Evolutionary conservation across 148 eudicot species (phyloP), one percentile per base, ranked within the genome.

Genomic region (Rhododendron williamsianum): DNA sequence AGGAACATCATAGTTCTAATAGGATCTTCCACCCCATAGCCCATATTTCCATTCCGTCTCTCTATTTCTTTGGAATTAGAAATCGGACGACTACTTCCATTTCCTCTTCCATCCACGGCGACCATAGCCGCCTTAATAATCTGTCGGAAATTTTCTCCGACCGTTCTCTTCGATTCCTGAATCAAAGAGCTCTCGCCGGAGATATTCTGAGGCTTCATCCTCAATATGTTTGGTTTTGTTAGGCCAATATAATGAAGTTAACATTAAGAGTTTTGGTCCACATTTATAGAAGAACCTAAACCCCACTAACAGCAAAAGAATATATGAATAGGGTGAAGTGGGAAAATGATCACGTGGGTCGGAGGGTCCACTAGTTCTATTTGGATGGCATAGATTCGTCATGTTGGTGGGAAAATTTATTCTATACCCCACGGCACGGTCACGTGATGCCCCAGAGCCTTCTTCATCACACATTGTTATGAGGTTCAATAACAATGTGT

Each of bases 1-100:
- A 94, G 86, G 88, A 94, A 94, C 92, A 93, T 92, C n/a, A 94
- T 87, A 41, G 92, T 91, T 83, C 93, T 89, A 46, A 94, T 90
- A 1, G 98, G 94, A 89, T 94, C 98, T 89, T 94, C 98, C 4
- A 86, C 81, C 15, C 48, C 65, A 67, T 81, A 81, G 25, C 11
- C 25, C 63, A 52, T 43, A 11, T 84, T 83, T 35, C 56, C 79
- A 33, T 81, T 90, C 83, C 85, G 84, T 89, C 93, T 92, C 27
- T 86, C 88, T 23, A 90, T 78, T 6, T 84, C 79, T 41, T 76
- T 80, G 10, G 89, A 83, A 73, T 77, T n/a, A 9, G 89, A 81
- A 65, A 76, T 30, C 60, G 87, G 1, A 74, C 49, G 36, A 15
- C 46, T 2, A 18, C 78, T 38, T 18, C 46, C 48, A 38, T 12